Conservation (phyloP, 176 grass and related monocot species). For the Calamus simplicifolius region DNA sequence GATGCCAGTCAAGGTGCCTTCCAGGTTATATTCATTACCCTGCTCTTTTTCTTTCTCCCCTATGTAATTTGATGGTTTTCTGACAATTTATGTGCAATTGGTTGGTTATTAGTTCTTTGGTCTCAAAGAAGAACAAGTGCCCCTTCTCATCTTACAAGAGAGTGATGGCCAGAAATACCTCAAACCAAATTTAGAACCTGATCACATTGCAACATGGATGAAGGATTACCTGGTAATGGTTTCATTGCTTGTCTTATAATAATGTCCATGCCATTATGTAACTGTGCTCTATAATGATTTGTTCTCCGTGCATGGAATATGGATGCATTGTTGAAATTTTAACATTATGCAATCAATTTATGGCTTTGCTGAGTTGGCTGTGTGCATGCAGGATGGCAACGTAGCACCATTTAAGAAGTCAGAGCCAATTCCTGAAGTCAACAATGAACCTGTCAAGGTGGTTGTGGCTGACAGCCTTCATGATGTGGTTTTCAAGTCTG, state of each 20-base stretch:
- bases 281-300: no score
- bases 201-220: constrained; percentile 68
- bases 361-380: background rate
- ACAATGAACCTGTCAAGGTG: constrained; percentile 66
- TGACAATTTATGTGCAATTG: constrained; percentile 4
- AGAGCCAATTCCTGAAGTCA: constrained; percentile 64
- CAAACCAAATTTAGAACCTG: constrained; percentile 52
- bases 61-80: constrained; percentile 9
- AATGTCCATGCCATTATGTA: no score
- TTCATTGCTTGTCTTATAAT: no score
- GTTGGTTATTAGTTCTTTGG: constrained; percentile 60
- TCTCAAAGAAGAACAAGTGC: constrained; percentile 55
- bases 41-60: constrained; percentile 3
- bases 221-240: constrained; percentile 59
- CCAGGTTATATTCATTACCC: constrained; percentile 38
- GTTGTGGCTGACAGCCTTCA: constrained; percentile 62
- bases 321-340: no score
- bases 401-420: constrained; percentile 66
- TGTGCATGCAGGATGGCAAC: constrained; percentile 57
- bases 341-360: constrained; percentile 3
- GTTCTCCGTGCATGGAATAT: no score
- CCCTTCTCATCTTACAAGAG: constrained; percentile 60
- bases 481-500: constrained; percentile 61
- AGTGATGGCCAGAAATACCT: constrained; percentile 53
- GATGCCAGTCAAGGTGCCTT: constrained; percentile 45